Conservation (phyloP, 2,329 filamentous ascomycete species). For the Acrodontium crateriforme region DNA sequence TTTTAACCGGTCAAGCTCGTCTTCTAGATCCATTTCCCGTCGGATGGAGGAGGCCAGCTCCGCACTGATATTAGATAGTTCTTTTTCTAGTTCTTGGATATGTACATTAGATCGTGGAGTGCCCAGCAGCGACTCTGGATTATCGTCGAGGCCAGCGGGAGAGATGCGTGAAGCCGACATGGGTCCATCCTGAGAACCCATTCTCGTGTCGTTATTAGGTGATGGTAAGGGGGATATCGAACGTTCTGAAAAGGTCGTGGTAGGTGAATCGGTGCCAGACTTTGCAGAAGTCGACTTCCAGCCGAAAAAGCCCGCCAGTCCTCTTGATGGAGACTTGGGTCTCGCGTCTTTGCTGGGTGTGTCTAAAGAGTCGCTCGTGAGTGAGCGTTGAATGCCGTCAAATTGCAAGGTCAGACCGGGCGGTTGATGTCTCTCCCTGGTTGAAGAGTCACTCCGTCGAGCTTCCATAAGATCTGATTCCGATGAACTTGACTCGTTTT, state of each 20-base stretch:
- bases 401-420: conserved; percentile 22
- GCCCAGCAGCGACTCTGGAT: conserved; percentile 29
- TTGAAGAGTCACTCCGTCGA: conserved; percentile 7
- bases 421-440: conserved; percentile 12
- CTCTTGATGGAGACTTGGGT: conserved; percentile 33
- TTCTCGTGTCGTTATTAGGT: conserved; percentile 27
- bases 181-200: too few relatives aligned
- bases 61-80: conserved; percentile 81
- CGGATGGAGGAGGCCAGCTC: conserved; percentile 88
- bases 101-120: conserved; percentile 37
- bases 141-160: conserved; percentile 32
- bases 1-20: conserved; percentile 78
- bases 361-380: conserved; percentile 19
- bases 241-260: conserved; percentile 48
- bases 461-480: too few relatives aligned
- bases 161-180: too few relatives aligned
- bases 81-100: conserved; percentile 83
- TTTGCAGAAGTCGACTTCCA: conserved; percentile 46
- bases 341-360: conserved; percentile 16
- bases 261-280: conserved; percentile 38
- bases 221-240: conserved; percentile 46
- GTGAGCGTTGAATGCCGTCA: conserved; percentile 21
- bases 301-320: conserved; percentile 52
- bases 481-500: too few relatives aligned
- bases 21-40: conserved; percentile 91